Evolutionary conservation across 73 alveolate genomes (phyloP), one percentile per base, ranked within the genome.

Genomic region (Durusdinium trenchii): DNA sequence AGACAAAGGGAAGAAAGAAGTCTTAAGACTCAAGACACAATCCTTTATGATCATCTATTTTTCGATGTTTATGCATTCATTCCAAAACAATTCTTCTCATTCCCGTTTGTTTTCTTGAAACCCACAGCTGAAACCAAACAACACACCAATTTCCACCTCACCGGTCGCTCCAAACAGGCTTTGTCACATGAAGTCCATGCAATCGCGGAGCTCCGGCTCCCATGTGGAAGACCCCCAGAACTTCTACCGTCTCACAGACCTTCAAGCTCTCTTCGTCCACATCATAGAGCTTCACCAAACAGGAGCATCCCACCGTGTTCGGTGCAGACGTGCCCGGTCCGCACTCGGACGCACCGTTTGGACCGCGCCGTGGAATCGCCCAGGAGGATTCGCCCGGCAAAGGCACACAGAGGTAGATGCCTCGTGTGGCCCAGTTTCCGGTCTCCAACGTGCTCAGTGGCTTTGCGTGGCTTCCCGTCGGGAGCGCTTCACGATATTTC

Each of bases 271-370:
- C 99, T 51, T 73, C 94, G 23, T 94, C 94, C 10, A 28, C 92
- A 76, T 94, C 99, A 30, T 94, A 94, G 57, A 94, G 99, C 71
- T 94, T 94, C 99, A 94, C 99, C 6, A 94, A 45, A 48, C 99
- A 94, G 16, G 94, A 48, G 52, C 84, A 9, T 73, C 18, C 7
- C 51, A 32, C 50, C 26, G 30, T 60, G 73, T 60, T 60, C 73
- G 48, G 52, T 35, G 76, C 38, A 40, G 5, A 35, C 18, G 76
- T 62, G 76, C 45, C 45, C 73, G 67, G 46, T 48, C 36, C 71
- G 7, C 42, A 32, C 69, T 81, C 50, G 4, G 4, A 64, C 54
- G 40, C 61, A 16, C 40, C 3, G 61, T 10, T 20, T 9, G 40
- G 28, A 30, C 69, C 10, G 32, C 71, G 3, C 23, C 48, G 45